These are phyloP conservation scores for Backusella morwellensis DNA, from an alignment of 192 early-diverging fungal species.

Conservation along the genomic window DNA sequence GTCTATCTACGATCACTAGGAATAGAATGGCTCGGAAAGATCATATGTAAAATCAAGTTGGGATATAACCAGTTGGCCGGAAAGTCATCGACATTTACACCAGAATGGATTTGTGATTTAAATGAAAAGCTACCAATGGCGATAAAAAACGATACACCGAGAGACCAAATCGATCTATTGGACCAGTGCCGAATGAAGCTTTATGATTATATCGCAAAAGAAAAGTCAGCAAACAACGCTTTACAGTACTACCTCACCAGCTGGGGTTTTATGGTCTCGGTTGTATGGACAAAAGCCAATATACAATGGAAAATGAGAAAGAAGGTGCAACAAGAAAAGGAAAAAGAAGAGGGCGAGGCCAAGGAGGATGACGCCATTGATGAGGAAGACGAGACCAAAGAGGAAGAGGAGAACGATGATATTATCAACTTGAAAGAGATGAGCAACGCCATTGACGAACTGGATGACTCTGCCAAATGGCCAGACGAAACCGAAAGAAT, in stretches of 20 bases:
- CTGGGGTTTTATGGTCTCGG: conserved; percentile 36
- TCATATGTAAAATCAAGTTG: conserved; percentile 42
- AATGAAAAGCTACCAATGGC: conserved; percentile 7
- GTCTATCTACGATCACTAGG: conserved; percentile 52
- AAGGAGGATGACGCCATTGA: background rate
- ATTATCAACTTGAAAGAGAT: background rate
- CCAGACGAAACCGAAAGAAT: conserved; percentile 9
- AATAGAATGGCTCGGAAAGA: conserved; percentile 60
- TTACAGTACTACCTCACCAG: conserved; percentile 29
- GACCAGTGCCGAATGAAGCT: conserved; percentile 20
- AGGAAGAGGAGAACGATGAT: background rate
- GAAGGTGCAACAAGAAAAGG: background rate
- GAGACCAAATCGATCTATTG: background rate
- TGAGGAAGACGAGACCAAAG: background rate
- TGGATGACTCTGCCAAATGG: conserved; percentile 1
- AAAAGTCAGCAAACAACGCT: background rate
- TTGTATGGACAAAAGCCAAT: conserved; percentile 10
- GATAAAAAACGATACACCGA: background rate
- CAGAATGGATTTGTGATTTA: conserved; percentile 25
- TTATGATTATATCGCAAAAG: background rate
- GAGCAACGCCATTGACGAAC: background rate
- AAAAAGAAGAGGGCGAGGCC: background rate
- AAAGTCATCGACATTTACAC: background rate
- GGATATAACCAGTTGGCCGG: conserved; percentile 1
- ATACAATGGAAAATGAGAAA: conserved; percentile 7